Conservation (phyloP, 495 filamentous ascomycete species). For the Collariella sp. region DNA sequence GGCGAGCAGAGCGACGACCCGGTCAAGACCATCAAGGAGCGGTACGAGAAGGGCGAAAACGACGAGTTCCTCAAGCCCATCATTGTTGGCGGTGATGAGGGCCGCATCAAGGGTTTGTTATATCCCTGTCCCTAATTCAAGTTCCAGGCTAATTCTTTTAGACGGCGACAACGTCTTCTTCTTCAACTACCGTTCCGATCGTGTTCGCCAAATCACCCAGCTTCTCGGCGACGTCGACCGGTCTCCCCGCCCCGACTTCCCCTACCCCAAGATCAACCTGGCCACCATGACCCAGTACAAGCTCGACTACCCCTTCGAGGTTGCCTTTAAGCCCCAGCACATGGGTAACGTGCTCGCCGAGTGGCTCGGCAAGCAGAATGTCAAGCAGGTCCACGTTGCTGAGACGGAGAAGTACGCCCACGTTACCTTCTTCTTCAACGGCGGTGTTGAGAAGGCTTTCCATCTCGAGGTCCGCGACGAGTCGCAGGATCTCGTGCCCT, state of each 20-base stretch:
- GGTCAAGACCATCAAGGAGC: constrained; percentile 74
- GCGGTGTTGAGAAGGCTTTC: constrained; percentile 95
- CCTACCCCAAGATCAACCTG: constrained; percentile 85
- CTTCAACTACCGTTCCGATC: constrained; percentile 99
- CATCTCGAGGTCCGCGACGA: constrained; percentile 70
- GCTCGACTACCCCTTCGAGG: constrained; percentile 81
- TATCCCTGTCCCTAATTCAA: neutral
- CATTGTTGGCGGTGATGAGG: constrained; percentile 78
- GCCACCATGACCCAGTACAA: constrained; percentile 99
- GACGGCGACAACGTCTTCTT: constrained; percentile 94
- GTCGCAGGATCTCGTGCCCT: constrained; percentile 50
- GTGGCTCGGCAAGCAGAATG: constrained; percentile 77
- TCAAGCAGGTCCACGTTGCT: constrained; percentile 90
- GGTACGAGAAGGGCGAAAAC: constrained; percentile 78
- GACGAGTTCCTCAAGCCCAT: constrained; percentile 99
- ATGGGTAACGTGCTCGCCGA: constrained; percentile 97
- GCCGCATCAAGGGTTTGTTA: constrained; percentile 65
- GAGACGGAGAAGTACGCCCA: constrained; percentile 99
- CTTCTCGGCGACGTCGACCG: constrained; percentile 85
- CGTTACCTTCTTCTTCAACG: constrained; percentile 99
- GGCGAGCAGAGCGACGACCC: constrained; percentile 79
- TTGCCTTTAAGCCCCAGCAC: constrained; percentile 88
- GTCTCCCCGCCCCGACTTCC: constrained; percentile 81
- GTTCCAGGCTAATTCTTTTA: constrained; percentile 27
- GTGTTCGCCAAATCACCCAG: constrained; percentile 94